Base-by-base conservation (phyloP, 169 alveolate species). In the Plasmodium yoelii region DNA sequence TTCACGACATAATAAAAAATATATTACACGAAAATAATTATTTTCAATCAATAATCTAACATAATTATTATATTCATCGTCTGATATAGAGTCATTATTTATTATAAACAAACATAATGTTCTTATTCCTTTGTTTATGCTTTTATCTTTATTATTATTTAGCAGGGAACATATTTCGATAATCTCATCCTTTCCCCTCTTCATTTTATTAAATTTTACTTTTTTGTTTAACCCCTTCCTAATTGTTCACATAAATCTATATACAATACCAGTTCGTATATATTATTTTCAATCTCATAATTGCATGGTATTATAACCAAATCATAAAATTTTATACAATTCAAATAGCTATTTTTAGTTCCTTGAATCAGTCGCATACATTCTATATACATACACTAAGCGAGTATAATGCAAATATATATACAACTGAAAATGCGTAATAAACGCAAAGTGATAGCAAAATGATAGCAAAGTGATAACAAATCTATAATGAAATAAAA, bases 141-240 rank as follows among this genome's bases (percentile, higher is more conserved):
- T 71, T 47, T 55, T 67, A 42, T 82, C 82, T 28, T 46, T 67
- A 42, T 82, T 49, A 49, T 64, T 67, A 49, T 67, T 82, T 18
- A 82, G 28, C 60, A 65, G 59, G 15, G 42, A 42, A 15, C 90
- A 82, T 82, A 82, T 57, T 15, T 64, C 84, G 28, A 42, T 82
- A 19, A 82, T 5, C 19, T 70, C 60, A 28, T 61, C 2, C 13
- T 19, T 42, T 28, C 24, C n/a, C 10, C 12, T 49, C n/a, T 51
- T 18, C 90, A 51, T 67, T n/a, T 57, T 53, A 49, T 51, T 22
- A 60, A 15, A 12, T 64, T 51, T 51, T 55, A 12, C 18, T 75
- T 56, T 47, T 10, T 68, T 12, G 28, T 55, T 26, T 3, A 56
- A 56, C 24, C 46, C 18, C 7, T 65, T 5, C 34, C 46, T 44